phyloP scores from a whole-genome alignment of 139 green algal species.

The Astrephomene gubernaculifera region DNA sequence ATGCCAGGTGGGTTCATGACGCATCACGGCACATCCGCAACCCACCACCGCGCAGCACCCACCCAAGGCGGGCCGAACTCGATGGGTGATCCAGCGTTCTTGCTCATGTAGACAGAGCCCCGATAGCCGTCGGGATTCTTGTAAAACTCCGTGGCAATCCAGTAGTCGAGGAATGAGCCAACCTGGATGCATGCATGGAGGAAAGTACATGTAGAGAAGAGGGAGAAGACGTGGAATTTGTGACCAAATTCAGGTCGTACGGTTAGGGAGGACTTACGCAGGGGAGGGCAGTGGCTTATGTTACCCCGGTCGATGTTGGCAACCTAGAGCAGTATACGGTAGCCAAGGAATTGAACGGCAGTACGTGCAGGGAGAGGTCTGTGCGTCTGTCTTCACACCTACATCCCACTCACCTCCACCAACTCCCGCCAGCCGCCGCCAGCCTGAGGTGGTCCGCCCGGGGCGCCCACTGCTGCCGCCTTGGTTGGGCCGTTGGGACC shows the following conservation, averaged over 20 bases:
- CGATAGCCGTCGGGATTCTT: slow-evolving; percentile 73
- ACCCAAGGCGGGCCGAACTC: slow-evolving; percentile 38
- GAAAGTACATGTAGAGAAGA: no score
- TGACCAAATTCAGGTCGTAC: no score
- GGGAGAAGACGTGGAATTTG: no score
- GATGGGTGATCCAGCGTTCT: slow-evolving; percentile 45
- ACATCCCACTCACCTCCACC: neutral
- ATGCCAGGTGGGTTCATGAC: no score
- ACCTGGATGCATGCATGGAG: slow-evolving; percentile 49
- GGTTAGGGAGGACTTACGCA: no score
- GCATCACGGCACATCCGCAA: no score
- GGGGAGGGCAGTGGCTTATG: neutral
- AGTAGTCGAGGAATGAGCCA: slow-evolving; percentile 65
- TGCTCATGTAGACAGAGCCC: slow-evolving; percentile 63
- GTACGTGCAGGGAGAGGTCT: no score
- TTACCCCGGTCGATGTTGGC: no score
- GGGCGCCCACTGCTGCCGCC: neutral
- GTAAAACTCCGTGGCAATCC: slow-evolving; percentile 65
- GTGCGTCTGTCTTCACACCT: no score
- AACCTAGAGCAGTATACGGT: no score
- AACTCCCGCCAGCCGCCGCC: slow-evolving; percentile 25
- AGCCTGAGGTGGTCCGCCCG: neutral
- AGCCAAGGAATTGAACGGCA: no score
- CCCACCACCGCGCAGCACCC: slow-evolving; percentile 16
- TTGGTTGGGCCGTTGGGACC: neutral